Conservation (phyloP, 305 asterid species). For the Petunia hybrid region DNA sequence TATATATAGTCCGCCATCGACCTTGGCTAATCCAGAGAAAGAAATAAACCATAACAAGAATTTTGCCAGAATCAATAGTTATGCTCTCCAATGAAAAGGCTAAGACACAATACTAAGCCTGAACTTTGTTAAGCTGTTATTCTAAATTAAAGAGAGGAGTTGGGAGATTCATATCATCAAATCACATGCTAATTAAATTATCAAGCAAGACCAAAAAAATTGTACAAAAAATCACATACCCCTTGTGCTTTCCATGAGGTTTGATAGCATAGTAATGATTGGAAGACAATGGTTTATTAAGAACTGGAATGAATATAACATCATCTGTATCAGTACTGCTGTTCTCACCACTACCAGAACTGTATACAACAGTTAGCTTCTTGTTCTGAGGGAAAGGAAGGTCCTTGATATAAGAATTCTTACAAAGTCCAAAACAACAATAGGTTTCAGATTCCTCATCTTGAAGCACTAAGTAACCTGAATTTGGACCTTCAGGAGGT, state of each 20-base stretch:
- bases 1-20: no score
- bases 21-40: no score
- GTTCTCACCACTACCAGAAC: neutral
- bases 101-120: neutral
- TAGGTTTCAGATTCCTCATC: slow-evolving; percentile 65
- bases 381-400: slow-evolving; percentile 79
- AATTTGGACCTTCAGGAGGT: slow-evolving; percentile 65
- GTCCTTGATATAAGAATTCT: slow-evolving; percentile 43
- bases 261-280: slow-evolving; percentile 64
- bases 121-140: neutral
- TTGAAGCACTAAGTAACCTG: slow-evolving; percentile 68
- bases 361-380: slow-evolving; percentile 43
- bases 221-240: slow-evolving; percentile 49
- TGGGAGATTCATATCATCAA: neutral
- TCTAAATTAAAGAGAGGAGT: neutral
- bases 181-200: neutral
- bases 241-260: slow-evolving; percentile 57
- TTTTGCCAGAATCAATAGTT: no score
- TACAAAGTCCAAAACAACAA: slow-evolving; percentile 62
- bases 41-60: neutral
- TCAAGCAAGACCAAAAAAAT: neutral
- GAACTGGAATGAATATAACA: slow-evolving; percentile 58
- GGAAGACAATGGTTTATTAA: slow-evolving; percentile 60
- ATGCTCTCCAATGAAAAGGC: no score
- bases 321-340: neutral